Percentiles rank a stretch among this genome's conserved stretches.
Conservation (phyloP, 768 basidiomycete species). For the Tylopilus plumbeoviolaceoides region DNA sequence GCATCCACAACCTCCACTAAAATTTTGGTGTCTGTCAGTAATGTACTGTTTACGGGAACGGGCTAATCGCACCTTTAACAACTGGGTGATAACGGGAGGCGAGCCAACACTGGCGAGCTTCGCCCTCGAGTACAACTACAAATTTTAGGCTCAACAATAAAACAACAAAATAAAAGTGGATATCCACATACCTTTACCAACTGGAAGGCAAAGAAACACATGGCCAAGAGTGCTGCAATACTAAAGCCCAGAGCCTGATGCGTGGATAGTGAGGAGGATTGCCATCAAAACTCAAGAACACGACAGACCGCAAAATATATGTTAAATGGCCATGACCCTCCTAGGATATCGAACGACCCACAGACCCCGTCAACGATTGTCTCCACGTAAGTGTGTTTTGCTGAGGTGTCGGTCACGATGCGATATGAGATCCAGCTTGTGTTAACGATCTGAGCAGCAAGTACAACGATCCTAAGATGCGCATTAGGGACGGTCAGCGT, state of each 20-base stretch:
- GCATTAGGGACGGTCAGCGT: background rate
- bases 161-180: background rate
- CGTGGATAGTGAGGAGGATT: background rate
- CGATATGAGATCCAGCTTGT: conserved; percentile 47
- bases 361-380: conserved; percentile 39
- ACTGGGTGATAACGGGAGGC: conserved; percentile 37
- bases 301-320: conserved; percentile 32
- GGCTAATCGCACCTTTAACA: conserved; percentile 41
- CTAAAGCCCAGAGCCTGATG: conserved; percentile 40
- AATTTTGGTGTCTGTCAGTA: background rate
- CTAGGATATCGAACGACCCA: conserved; percentile 37
- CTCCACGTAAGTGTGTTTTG: conserved; percentile 31
- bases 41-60: background rate
- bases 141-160: background rate
- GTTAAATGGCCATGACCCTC: conserved; percentile 38
- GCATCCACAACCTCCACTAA: conserved; percentile 48
- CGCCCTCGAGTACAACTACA: conserved; percentile 41
- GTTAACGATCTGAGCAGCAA: conserved; percentile 44
- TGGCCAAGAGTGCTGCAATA: conserved; percentile 33
- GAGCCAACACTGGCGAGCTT: conserved; percentile 50
- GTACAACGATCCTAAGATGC: conserved; percentile 28
- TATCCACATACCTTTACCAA: conserved; percentile 41
- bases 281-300: background rate
- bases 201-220: conserved; percentile 37
- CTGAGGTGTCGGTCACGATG: conserved; percentile 30